These are phyloP conservation scores for Lasiosphaeris hirsuta DNA, from an alignment of 495 filamentous ascomycete species.

Conservation along the genomic window DNA sequence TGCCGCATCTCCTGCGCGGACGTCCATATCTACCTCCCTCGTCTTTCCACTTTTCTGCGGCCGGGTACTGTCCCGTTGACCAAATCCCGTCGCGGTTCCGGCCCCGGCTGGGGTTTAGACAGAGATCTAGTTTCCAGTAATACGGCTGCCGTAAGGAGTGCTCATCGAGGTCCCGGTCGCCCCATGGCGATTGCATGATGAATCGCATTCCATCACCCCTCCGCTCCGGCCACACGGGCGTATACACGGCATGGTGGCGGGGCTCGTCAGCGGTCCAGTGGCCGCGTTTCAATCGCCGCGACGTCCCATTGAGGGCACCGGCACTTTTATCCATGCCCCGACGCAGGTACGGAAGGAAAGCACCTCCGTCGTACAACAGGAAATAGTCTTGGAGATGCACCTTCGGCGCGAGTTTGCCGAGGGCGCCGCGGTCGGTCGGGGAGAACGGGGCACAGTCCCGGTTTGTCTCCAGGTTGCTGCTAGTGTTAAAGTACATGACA, in stretches of 20 bases:
- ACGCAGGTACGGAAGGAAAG: constrained; percentile 4
- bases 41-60: neutral
- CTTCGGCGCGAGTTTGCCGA: neutral
- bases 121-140: constrained; percentile 7
- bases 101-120: constrained; percentile 6
- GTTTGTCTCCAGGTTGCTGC: too few relatives aligned
- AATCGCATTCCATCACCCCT: neutral
- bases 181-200: constrained; percentile 1
- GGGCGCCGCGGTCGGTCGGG: neutral
- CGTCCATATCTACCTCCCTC: constrained; percentile 2
- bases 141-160: neutral
- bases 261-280: neutral
- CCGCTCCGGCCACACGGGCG: neutral
- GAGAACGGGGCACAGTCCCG: too few relatives aligned
- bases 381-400: neutral
- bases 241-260: too few relatives aligned
- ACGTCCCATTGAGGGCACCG: neutral
- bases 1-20: constrained; percentile 16
- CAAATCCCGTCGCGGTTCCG: constrained; percentile 8
- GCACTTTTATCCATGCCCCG: neutral
- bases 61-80: constrained; percentile 7
- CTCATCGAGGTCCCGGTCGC: neutral
- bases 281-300: neutral
- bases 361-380: constrained; percentile 21
- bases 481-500: too few relatives aligned